Evolutionary conservation across 106 monocot genomes (phyloP).

Genomic region (Vanilla planifolia): DNA sequence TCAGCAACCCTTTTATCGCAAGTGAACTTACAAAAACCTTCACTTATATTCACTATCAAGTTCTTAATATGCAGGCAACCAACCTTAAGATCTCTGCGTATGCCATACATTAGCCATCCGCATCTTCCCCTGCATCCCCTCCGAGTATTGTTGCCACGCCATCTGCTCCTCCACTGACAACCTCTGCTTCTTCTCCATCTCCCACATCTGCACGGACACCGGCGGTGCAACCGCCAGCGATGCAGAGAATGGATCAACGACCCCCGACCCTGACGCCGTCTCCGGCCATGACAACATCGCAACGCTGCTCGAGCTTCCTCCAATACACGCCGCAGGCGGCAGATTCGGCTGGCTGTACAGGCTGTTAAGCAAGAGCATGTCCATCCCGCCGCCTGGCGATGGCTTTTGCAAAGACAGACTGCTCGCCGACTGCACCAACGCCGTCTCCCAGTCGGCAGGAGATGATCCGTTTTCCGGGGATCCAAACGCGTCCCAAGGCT

Average conservation of each 20-base stretch:
- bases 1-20: no score
- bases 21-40: no score
- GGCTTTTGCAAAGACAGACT: slow-evolving; percentile 26
- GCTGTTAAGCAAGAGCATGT: slow-evolving; percentile 53
- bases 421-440: slow-evolving; percentile 60
- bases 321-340: slow-evolving; percentile 1
- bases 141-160: slow-evolving; percentile 74
- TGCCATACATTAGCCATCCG: no score
- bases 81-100: no score
- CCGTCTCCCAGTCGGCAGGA: slow-evolving; percentile 81
- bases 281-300: slow-evolving; percentile 38
- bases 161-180: slow-evolving; percentile 62
- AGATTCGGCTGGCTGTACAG: slow-evolving; percentile 43
- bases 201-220: slow-evolving; percentile 80
- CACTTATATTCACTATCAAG: no score
- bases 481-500: slow-evolving; percentile 57
- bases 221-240: slow-evolving; percentile 63
- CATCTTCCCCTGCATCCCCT: slow-evolving; percentile 69
- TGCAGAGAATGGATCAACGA: slow-evolving; percentile 56
- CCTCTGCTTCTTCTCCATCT: slow-evolving; percentile 78
- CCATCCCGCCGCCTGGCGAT: slow-evolving; percentile 56
- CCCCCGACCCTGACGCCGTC: slow-evolving; percentile 13
- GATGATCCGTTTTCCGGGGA: no score
- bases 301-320: slow-evolving; percentile 17
- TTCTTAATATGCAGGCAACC: no score